Percentiles rank a stretch among this genome's conserved stretches.
Evolutionary conservation across 305 asterid species (phyloP).

Genomic region (Fraxinus nigra): DNA sequence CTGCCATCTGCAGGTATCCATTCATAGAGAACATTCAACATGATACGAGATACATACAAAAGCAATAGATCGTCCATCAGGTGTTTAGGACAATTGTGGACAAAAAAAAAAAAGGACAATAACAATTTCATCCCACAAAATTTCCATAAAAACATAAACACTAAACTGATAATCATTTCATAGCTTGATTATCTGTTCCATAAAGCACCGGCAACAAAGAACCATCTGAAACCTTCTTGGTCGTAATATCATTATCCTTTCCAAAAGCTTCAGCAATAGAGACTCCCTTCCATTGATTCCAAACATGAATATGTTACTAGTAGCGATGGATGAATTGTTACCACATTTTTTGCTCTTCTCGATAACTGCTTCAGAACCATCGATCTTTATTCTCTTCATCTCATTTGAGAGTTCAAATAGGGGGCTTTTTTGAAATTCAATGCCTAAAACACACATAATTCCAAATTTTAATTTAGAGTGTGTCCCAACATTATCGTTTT

Average conservation of each 20-base stretch:
- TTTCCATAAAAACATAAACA: not conserved
- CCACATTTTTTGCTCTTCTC: conserved; percentile 15
- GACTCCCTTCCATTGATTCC: conserved; percentile 16
- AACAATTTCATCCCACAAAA: not conserved
- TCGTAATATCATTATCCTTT: conserved; percentile 39
- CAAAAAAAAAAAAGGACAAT: not conserved
- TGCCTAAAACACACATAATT: not conserved
- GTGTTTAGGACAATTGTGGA: no score
- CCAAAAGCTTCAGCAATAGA: conserved; percentile 17
- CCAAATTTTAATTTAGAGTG: no score
- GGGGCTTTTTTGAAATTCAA: conserved; percentile 15
- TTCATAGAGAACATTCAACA: no score
- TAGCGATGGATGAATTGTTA: conserved; percentile 4
- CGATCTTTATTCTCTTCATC: conserved; percentile 39
- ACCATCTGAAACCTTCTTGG: conserved; percentile 17
- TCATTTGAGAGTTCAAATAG: conserved; percentile 24
- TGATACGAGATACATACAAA: no score
- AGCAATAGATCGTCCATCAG: no score
- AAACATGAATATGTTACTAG: conserved; percentile 37
- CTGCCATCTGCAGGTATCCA: no score
- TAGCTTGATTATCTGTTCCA: not conserved
- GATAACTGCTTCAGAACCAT: conserved; percentile 25
- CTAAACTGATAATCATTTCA: not conserved
- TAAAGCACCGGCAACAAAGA: not conserved
- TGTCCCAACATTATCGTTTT: no score